Evolutionary conservation across 371 early-diverging fungal species (phyloP).

Genomic region (Zychaea mexicana): DNA sequence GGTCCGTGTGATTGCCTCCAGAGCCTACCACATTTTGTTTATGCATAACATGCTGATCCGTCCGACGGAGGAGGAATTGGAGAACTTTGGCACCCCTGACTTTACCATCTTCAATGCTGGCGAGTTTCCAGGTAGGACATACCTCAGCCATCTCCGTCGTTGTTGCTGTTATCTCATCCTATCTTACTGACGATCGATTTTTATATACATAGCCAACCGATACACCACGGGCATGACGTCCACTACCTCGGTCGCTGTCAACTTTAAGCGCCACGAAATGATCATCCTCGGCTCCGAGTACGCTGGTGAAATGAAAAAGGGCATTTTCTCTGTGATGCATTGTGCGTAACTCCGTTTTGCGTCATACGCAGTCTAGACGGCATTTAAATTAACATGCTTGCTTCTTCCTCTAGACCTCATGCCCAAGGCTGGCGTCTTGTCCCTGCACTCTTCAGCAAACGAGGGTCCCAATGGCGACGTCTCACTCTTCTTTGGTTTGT

Average conservation of each 20-base stretch:
- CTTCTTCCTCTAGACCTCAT: too few relatives aligned
- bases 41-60: slow-evolving; percentile 99
- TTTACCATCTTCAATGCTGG: slow-evolving; percentile 98
- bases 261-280: slow-evolving; percentile 82
- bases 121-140: slow-evolving; percentile 76
- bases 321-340: slow-evolving; percentile 26
- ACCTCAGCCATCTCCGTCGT: not conserved
- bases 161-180: too few relatives aligned
- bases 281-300: slow-evolving; percentile 97
- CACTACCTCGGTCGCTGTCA: slow-evolving; percentile 88
- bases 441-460: slow-evolving; percentile 96
- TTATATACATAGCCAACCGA: slow-evolving; percentile 71
- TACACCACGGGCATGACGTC: slow-evolving; percentile 97
- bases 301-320: slow-evolving; percentile 99
- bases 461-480: slow-evolving; percentile 92
- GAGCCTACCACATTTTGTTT: slow-evolving; percentile 96
- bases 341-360: too few relatives aligned
- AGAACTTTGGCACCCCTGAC: slow-evolving; percentile 92
- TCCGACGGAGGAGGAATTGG: slow-evolving; percentile 91
- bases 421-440: slow-evolving; percentile 96
- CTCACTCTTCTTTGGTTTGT: slow-evolving; percentile 96
- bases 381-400: not conserved
- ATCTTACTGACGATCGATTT: not conserved
- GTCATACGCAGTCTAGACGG: too few relatives aligned
- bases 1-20: slow-evolving; percentile 93